A percentile compares a stretch with the other conserved stretches of the same genome.
These are phyloP conservation scores for Xerocomus nothofagi DNA, from an alignment of 1,284 basidiomycete genomes.

Conservation along the genomic window DNA sequence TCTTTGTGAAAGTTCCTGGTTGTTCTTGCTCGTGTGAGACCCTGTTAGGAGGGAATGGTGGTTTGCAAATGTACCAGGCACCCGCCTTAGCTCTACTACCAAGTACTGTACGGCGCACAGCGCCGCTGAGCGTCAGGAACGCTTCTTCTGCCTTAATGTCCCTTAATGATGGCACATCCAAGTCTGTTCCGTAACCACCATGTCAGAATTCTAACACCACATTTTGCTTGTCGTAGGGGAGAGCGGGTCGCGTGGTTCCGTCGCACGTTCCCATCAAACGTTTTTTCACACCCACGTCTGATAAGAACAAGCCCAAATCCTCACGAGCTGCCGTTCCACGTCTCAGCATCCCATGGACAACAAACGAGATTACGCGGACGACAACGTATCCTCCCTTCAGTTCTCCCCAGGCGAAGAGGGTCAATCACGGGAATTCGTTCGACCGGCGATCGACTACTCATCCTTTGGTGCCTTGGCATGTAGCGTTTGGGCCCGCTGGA, in stretches of 20 bases:
- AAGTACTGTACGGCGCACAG: too few relatives aligned
- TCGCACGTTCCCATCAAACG: conserved; percentile 1
- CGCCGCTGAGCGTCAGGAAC: background rate
- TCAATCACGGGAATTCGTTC: conserved; percentile 5
- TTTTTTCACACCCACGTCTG: conserved; percentile 1
- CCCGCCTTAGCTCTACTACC: background rate
- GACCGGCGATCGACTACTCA: conserved; percentile 62
- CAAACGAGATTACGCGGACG: conserved; percentile 23
- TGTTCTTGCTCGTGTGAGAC: background rate
- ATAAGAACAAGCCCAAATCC: conserved; percentile 15
- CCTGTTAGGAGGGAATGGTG: background rate
- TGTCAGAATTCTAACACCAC: conserved; percentile 20
- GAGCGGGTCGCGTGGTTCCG: background rate
- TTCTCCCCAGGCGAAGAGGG: background rate
- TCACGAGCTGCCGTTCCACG: background rate
- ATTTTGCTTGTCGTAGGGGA: conserved; percentile 1
- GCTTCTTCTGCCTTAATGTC: background rate
- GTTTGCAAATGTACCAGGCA: conserved; percentile 2
- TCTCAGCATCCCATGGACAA: conserved; percentile 26
- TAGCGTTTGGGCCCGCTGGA: conserved; percentile 59
- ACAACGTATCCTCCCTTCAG: background rate
- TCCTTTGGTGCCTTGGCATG: conserved; percentile 50
- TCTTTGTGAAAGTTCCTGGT: background rate
- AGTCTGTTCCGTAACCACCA: background rate
- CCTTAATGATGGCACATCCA: background rate